Evolutionary conservation across 1,139 yeast genomes (phyloP).

Genomic region (Saccharomycopsis hybrid): DNA sequence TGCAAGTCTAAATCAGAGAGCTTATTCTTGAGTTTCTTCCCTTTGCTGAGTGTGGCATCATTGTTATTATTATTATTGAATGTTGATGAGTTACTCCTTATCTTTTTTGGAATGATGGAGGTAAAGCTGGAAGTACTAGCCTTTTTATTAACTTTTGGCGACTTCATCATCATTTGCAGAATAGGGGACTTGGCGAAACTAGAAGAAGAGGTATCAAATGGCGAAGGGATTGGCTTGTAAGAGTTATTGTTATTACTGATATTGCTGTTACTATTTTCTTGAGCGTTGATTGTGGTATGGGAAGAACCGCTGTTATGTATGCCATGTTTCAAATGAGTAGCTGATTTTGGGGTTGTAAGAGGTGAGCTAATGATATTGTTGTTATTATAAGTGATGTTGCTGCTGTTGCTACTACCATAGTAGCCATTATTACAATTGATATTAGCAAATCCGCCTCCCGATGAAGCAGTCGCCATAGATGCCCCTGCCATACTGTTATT

Average conservation of each 20-base stretch:
- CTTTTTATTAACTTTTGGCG: conserved; percentile 9
- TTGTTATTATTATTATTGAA: background rate
- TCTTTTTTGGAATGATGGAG: conserved; percentile 9
- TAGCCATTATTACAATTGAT: no score
- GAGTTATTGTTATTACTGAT: background rate
- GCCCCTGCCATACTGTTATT: conserved; percentile 2
- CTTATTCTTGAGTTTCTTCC: background rate
- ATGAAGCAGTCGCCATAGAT: background rate
- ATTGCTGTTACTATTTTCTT: background rate
- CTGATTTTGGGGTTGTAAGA: conserved; percentile 11
- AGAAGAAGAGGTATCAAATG: conserved; percentile 7
- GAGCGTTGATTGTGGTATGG: background rate
- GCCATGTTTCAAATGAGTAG: background rate
- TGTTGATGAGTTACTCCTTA: conserved; percentile 2
- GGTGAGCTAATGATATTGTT: background rate
- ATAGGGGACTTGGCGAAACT: conserved; percentile 12
- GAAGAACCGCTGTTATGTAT: conserved; percentile 2
- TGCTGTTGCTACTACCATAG: no score
- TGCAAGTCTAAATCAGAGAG: conserved; percentile 1
- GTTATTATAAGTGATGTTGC: background rate
- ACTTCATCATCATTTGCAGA: conserved; percentile 1
- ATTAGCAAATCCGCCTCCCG: background rate
- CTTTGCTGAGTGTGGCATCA: background rate
- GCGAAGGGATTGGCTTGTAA: conserved; percentile 14
- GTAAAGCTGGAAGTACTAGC: conserved; percentile 9